Evolutionary conservation across 495 filamentous ascomycete species (phyloP), one percentile per base, ranked within the genome.

Genomic region (Penicillium pulvis): DNA sequence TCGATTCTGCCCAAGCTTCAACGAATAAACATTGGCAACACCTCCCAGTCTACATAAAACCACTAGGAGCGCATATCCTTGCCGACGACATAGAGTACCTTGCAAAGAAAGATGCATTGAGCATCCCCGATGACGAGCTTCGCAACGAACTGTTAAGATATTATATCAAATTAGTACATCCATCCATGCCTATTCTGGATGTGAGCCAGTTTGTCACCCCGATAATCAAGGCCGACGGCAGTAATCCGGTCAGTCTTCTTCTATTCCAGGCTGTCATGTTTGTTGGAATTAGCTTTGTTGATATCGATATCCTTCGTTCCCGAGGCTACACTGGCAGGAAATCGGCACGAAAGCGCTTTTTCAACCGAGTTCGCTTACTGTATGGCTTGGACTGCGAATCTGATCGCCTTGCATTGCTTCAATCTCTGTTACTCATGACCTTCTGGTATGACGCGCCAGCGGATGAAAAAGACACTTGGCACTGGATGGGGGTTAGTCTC

Each of bases 361-460:
- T 92, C 75, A 83, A 87, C 51, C 90, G 87, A 64, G 84, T 88
- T 23, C 87, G 89, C 70, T 69, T 85, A 8, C 76, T 96, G 24
- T 94, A 94, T 65, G 91, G 93, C 64, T 91, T 92, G 59, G 91
- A 95, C 65, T 90, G 90, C 65, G 91, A 96, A 69, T 82, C 84
- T 20, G 89, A 92, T 64, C 88, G 90, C 42, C 84, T 95, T 54
- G 81, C 87, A 16, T 79, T 94, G n/a, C 88, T 95, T 4, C 91
- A 96, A 69, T 85, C 88, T 9, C 77, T 95, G 4, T 77, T 96
- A 10, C 76, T 96, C 24, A 91, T 96, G 87, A 92, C 90, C 12
- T 93, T 91, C 68, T 95, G 90, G 90, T 95, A 93, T 64, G 90
- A 93, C 67, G 92, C 90, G 0, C 90, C 90, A 2, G 89, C 93